A percentile compares a stretch with the other conserved stretches of the same genome.
These are phyloP conservation scores for Colletotrichum sp. DNA, from an alignment of 2,329 filamentous ascomycete species.

Conservation along the genomic window DNA sequence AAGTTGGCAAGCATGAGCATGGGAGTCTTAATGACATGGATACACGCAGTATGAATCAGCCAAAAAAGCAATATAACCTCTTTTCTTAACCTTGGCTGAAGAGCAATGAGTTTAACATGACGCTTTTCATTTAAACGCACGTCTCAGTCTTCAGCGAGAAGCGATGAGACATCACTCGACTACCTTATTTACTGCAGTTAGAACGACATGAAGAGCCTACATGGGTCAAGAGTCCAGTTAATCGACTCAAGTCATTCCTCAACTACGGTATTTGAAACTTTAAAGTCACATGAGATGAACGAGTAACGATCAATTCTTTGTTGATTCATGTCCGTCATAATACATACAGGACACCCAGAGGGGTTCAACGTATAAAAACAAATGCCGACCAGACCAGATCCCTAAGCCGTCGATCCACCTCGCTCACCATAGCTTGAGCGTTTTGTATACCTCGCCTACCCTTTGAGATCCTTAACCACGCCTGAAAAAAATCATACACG, in stretches of 20 bases:
- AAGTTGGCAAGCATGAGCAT: not conserved
- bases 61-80: not conserved
- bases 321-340: slow-evolving; percentile 25
- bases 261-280: not conserved
- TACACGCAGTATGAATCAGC: not conserved
- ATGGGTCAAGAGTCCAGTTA: not conserved
- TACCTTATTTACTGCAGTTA: no score
- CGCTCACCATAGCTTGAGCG: not conserved
- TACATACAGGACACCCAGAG: slow-evolving; percentile 11
- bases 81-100: not conserved
- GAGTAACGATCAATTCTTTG: not conserved
- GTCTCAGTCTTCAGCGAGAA: not conserved
- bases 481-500: slow-evolving; percentile 20
- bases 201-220: not conserved
- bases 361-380: not conserved
- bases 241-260: not conserved
- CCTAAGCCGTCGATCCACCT: slow-evolving; percentile 14
- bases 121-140: not conserved
- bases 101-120: not conserved
- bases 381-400: not conserved
- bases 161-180: not conserved
- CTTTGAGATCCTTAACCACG: slow-evolving; percentile 8
- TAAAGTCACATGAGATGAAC: not conserved
- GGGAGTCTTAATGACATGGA: not conserved
- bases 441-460: slow-evolving; percentile 15